phyloP scores from a whole-genome alignment of 345 rosid genomes.

The Ceriops decandra region DNA sequence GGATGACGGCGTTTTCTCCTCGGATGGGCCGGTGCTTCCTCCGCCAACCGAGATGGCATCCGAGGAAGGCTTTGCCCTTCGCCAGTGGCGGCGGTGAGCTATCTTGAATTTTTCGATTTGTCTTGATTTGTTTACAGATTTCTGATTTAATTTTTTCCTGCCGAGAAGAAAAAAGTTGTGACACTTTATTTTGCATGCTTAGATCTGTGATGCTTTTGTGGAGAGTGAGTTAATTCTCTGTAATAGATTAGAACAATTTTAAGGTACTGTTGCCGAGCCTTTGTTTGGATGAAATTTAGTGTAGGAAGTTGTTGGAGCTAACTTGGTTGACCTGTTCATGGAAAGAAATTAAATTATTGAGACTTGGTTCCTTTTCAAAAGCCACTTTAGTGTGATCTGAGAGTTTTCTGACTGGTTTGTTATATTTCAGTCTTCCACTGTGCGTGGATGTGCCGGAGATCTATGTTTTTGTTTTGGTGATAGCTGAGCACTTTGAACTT shows the following conservation, averaged over 20 bases:
- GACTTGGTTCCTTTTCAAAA: background rate
- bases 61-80: constrained; percentile 61
- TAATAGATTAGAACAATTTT: background rate
- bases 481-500: too few species aligned
- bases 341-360: background rate
- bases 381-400: background rate
- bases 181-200: background rate
- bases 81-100: constrained; percentile 80
- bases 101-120: background rate
- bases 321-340: background rate
- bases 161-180: background rate
- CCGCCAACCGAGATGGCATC: constrained; percentile 60
- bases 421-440: too few species aligned
- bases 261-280: too few species aligned
- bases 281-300: too few species aligned
- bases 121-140: constrained; percentile 1
- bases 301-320: background rate
- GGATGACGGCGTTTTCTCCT: constrained; percentile 36
- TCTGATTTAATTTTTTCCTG: too few species aligned
- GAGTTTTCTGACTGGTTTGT: background rate
- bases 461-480: too few species aligned
- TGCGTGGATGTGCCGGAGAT: too few species aligned
- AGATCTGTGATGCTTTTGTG: constrained; percentile 4
- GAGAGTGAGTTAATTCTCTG: background rate
- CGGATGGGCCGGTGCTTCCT: constrained; percentile 73